phyloP scores from a whole-genome alignment of 768 basidiomycete genomes.

The Suillus clintonianus region DNA sequence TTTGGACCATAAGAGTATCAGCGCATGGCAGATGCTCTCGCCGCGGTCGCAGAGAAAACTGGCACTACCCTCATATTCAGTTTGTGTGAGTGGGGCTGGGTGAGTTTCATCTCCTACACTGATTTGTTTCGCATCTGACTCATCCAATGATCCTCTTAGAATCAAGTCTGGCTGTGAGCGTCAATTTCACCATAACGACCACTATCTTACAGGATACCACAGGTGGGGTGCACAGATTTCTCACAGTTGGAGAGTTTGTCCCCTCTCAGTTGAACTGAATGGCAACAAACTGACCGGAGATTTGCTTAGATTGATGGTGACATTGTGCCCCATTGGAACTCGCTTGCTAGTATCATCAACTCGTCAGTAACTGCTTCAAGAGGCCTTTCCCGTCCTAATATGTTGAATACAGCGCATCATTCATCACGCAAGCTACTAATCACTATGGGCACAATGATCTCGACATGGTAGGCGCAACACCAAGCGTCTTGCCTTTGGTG shows the following conservation, averaged over 20 bases:
- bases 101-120: conserved; percentile 29
- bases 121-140: background rate
- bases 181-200: conserved; percentile 21
- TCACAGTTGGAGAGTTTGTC: conserved; percentile 47
- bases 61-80: conserved; percentile 60
- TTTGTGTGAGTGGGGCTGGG: conserved; percentile 69
- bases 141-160: conserved; percentile 30
- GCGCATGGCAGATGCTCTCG: conserved; percentile 61
- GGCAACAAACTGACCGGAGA: background rate
- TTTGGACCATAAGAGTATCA: conserved; percentile 49
- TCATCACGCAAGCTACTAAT: conserved; percentile 60
- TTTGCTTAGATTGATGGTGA: conserved; percentile 15
- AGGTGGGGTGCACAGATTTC: conserved; percentile 38
- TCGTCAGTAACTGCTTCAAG: conserved; percentile 33
- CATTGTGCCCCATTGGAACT: conserved; percentile 46
- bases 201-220: background rate
- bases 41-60: conserved; percentile 41
- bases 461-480: conserved; percentile 51
- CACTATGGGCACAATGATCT: conserved; percentile 68
- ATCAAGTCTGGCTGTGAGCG: conserved; percentile 64
- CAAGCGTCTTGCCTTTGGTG: background rate
- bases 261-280: background rate
- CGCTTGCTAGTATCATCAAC: conserved; percentile 57
- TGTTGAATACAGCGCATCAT: conserved; percentile 51
- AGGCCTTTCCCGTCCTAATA: background rate